Percentiles rank a stretch among this genome's conserved stretches.
phyloP scores from a whole-genome alignment of 495 filamentous ascomycete species.

The Aspergillus wentii region DNA sequence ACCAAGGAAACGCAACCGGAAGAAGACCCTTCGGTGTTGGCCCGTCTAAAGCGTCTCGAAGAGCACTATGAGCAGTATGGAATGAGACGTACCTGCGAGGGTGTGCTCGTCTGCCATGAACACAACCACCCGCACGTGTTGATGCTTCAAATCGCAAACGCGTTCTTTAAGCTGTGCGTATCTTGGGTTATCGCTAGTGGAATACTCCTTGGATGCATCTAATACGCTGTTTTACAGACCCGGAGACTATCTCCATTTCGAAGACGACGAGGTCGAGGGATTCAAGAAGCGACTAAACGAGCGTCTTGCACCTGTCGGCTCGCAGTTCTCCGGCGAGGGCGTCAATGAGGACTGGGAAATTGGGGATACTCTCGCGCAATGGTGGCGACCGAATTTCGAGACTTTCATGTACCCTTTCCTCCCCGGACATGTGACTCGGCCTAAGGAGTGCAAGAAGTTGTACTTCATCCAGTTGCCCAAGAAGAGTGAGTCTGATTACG shows the following conservation, averaged over 20 bases:
- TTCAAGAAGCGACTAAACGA: slow-evolving; percentile 92
- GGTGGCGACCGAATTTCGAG: slow-evolving; percentile 98
- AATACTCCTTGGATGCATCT: no score
- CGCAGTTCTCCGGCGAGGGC: slow-evolving; percentile 79
- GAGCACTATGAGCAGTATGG: slow-evolving; percentile 90
- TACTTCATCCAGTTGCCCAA: slow-evolving; percentile 93
- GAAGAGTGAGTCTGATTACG: slow-evolving; percentile 65
- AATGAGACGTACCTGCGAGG: slow-evolving; percentile 96
- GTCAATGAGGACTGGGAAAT: slow-evolving; percentile 90
- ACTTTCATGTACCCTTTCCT: slow-evolving; percentile 99
- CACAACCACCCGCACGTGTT: slow-evolving; percentile 97
- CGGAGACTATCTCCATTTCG: slow-evolving; percentile 87
- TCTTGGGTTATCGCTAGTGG: no score
- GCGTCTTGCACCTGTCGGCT: slow-evolving; percentile 84
- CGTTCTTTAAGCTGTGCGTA: slow-evolving; percentile 89
- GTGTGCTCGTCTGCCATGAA: slow-evolving; percentile 94
- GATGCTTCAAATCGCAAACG: slow-evolving; percentile 98
- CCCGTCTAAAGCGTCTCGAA: slow-evolving; percentile 85
- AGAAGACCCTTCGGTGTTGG: slow-evolving; percentile 92
- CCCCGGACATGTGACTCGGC: slow-evolving; percentile 88
- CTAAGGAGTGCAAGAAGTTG: slow-evolving; percentile 99
- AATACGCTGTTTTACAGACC: no score
- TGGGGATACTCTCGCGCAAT: slow-evolving; percentile 90
- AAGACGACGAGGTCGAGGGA: slow-evolving; percentile 86
- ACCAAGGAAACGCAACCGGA: slow-evolving; percentile 97